phyloP scores from a whole-genome alignment of 345 rosid species.

The Draba incana region DNA sequence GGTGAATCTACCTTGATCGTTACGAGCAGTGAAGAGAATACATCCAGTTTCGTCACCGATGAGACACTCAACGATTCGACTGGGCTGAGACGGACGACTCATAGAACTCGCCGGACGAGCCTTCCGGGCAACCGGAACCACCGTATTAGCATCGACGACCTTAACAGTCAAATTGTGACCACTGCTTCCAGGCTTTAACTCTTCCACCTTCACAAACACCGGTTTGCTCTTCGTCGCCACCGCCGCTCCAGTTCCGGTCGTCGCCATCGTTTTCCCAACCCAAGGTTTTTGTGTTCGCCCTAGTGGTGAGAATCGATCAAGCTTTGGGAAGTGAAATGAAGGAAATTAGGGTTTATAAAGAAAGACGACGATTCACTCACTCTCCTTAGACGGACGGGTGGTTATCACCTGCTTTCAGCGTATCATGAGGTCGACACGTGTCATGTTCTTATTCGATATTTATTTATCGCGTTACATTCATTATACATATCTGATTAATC shows the following conservation, averaged over 20 bases:
- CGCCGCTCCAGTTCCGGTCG: conserved; percentile 39
- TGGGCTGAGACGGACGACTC: conserved; percentile 56
- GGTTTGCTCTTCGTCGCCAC: conserved; percentile 61
- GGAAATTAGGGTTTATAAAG: conserved; percentile 38
- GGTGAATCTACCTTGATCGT: conserved; percentile 60
- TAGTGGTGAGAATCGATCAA: conserved; percentile 18
- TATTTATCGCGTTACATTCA: conserved; percentile 2
- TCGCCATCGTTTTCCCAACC: conserved; percentile 31
- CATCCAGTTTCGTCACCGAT: conserved; percentile 77
- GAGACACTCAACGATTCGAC: conserved; percentile 76
- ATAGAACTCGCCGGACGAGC: conserved; percentile 54
- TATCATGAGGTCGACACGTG: conserved; percentile 27
- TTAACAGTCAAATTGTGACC: conserved; percentile 71
- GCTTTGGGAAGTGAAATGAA: background rate
- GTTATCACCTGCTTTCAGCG: conserved; percentile 30
- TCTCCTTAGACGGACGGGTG: conserved; percentile 28
- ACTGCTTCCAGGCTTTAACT: conserved; percentile 69
- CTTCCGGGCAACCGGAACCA: conserved; percentile 50
- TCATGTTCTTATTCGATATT: background rate
- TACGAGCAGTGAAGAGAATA: conserved; percentile 88
- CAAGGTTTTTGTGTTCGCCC: conserved; percentile 29
- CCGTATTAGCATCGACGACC: conserved; percentile 55
- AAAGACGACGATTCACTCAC: conserved; percentile 21
- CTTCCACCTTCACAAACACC: conserved; percentile 64
- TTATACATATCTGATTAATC: background rate